Evolutionary conservation across 1,284 basidiomycete species (phyloP).

Genomic region (Inonotus obliquus): DNA sequence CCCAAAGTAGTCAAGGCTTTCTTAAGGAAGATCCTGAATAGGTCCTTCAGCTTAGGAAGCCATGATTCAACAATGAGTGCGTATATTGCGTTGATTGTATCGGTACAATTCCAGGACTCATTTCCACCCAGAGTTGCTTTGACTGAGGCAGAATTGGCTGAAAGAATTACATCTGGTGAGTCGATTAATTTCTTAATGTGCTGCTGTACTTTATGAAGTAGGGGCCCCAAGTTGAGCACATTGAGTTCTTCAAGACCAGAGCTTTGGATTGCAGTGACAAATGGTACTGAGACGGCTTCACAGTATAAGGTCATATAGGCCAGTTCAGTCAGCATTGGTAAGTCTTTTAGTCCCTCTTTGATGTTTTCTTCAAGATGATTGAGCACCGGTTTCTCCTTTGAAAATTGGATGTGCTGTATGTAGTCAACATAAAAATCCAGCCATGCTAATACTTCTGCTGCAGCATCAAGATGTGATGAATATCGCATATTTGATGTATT

Average conservation of each 20-base stretch:
- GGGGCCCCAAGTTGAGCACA: slow-evolving; percentile 26
- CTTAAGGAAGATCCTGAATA: background rate
- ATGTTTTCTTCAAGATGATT: slow-evolving; percentile 31
- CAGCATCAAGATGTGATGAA: slow-evolving; percentile 27
- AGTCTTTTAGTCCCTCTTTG: slow-evolving; percentile 26
- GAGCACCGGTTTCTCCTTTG: slow-evolving; percentile 25
- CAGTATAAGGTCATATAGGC: slow-evolving; percentile 30
- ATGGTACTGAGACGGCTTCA: slow-evolving; percentile 28
- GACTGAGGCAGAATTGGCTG: background rate
- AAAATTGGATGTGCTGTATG: slow-evolving; percentile 24
- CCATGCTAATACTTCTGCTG: slow-evolving; percentile 25
- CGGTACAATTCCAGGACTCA: background rate
- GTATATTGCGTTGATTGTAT: background rate
- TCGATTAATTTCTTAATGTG: slow-evolving; percentile 24
- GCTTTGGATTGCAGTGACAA: slow-evolving; percentile 26
- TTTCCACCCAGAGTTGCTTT: slow-evolving; percentile 13
- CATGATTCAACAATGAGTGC: background rate
- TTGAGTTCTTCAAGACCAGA: slow-evolving; percentile 16
- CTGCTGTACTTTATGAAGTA: slow-evolving; percentile 23
- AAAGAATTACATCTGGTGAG: slow-evolving; percentile 23
- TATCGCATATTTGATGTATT: slow-evolving; percentile 30
- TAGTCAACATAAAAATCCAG: slow-evolving; percentile 22
- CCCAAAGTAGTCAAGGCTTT: background rate
- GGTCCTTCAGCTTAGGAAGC: background rate
- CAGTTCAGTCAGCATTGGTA: slow-evolving; percentile 34